These are phyloP conservation scores for Syncephalastrum sp. DNA, from an alignment of 371 early-diverging fungal genomes.

Conservation along the genomic window DNA sequence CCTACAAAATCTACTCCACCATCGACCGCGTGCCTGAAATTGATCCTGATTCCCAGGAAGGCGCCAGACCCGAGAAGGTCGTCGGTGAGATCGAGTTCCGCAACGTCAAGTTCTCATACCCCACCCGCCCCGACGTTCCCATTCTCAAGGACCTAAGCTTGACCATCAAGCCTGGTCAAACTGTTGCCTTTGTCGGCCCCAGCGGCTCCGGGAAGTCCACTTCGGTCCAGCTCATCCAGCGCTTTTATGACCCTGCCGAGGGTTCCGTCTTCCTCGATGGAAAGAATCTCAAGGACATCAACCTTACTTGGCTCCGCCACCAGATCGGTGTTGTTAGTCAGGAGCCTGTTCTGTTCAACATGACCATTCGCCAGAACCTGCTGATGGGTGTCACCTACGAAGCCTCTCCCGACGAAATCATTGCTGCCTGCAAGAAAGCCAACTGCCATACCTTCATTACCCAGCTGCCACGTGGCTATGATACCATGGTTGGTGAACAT, in stretches of 20 bases:
- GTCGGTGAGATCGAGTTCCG: slow-evolving; percentile 69
- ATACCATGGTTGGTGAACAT: slow-evolving; percentile 66
- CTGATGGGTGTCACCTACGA: slow-evolving; percentile 52
- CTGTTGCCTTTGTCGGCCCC: slow-evolving; percentile 73
- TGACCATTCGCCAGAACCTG: slow-evolving; percentile 77
- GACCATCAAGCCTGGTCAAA: slow-evolving; percentile 67
- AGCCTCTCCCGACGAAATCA: slow-evolving; percentile 52
- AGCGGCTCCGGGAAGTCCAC: slow-evolving; percentile 91
- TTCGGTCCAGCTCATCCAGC: slow-evolving; percentile 78
- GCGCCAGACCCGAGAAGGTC: slow-evolving; percentile 50
- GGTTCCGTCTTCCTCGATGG: slow-evolving; percentile 73
- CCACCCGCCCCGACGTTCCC: slow-evolving; percentile 66
- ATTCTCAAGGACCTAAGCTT: slow-evolving; percentile 61
- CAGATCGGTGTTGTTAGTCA: slow-evolving; percentile 83
- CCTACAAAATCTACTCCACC: slow-evolving; percentile 66
- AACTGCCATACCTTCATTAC: slow-evolving; percentile 73
- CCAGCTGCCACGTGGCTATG: slow-evolving; percentile 70
- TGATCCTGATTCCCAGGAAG: slow-evolving; percentile 56
- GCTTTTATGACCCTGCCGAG: slow-evolving; percentile 77
- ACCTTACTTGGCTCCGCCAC: slow-evolving; percentile 68
- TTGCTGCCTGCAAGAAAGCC: slow-evolving; percentile 62
- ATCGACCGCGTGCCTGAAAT: slow-evolving; percentile 76
- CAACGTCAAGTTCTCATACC: slow-evolving; percentile 71
- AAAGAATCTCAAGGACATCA: slow-evolving; percentile 58
- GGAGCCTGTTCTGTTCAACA: slow-evolving; percentile 83